A percentile compares a stretch with the other conserved stretches of the same genome.
phyloP scores from a whole-genome alignment of 2,329 filamentous ascomycete genomes.

The Alternaria sp. region DNA sequence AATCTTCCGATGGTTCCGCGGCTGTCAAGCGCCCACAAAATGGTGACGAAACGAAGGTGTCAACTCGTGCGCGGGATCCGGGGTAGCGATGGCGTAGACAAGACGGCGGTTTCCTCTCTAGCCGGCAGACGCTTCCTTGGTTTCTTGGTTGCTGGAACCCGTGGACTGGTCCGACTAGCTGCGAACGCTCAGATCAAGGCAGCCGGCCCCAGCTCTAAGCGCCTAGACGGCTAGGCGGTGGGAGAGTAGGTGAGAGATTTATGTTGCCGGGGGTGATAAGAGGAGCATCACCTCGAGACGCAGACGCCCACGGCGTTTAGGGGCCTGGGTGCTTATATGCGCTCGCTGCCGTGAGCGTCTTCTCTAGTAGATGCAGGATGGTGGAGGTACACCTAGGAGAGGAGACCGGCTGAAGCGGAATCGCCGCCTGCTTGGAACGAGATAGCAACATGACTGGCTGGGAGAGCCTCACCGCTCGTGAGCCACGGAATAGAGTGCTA shows the following conservation, averaged over 20 bases:
- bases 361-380: background rate
- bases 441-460: conserved; percentile 15
- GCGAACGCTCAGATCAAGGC: conserved; percentile 2
- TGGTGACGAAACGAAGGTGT: conserved; percentile 17
- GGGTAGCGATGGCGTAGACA: too few relatives aligned
- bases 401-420: conserved; percentile 16
- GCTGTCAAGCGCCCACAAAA: background rate
- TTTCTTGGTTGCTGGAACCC: conserved; percentile 1
- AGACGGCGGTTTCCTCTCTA: conserved; percentile 1
- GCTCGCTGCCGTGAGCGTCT: conserved; percentile 1
- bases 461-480: conserved; percentile 10
- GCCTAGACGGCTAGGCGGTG: background rate
- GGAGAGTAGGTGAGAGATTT: conserved; percentile 3
- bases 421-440: conserved; percentile 15
- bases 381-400: background rate
- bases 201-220: conserved; percentile 8
- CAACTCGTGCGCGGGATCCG: background rate
- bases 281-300: conserved; percentile 2
- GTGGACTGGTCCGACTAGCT: background rate
- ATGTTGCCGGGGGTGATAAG: conserved; percentile 1
- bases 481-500: background rate
- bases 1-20: conserved; percentile 13
- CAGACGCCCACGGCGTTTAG: background rate
- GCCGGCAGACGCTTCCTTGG: conserved; percentile 8
- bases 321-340: conserved; percentile 10